Conservation (phyloP, 225 moss, liverwort and hornwort genomes). For the Neckera pumila region DNA sequence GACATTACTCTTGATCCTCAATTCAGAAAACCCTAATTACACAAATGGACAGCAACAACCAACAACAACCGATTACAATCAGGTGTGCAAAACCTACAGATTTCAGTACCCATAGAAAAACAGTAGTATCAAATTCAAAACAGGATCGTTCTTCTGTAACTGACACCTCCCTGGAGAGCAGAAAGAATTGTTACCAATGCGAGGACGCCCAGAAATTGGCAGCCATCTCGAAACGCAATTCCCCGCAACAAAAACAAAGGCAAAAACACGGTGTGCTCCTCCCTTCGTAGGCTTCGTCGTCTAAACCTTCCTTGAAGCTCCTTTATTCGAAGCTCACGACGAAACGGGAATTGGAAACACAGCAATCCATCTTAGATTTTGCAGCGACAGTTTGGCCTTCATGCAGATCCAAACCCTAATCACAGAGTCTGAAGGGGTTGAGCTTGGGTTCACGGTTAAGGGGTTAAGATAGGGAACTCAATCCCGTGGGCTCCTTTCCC, state of each 20-base stretch:
- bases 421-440: neutral
- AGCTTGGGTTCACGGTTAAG: neutral
- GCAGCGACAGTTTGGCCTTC: neutral
- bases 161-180: neutral
- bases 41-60: neutral
- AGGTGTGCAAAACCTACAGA: neutral
- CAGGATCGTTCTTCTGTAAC: neutral
- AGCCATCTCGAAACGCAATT: constrained; percentile 38
- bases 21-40: neutral
- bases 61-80: neutral
- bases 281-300: neutral
- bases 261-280: neutral
- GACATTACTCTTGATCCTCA: neutral
- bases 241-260: neutral
- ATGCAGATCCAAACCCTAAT: neutral
- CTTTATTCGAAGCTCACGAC: neutral
- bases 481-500: neutral
- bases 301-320: neutral
- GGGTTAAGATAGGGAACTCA: neutral
- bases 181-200: constrained; percentile 40
- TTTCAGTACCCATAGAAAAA: neutral
- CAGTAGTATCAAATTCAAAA: neutral
- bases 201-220: constrained; percentile 97
- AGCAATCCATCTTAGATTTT: neutral
- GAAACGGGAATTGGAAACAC: neutral